Percentiles rank a stretch among this genome's conserved stretches.
Evolutionary conservation across 176 grass and related monocot genomes (phyloP).

Genomic region (Calamus simplicifolius): DNA sequence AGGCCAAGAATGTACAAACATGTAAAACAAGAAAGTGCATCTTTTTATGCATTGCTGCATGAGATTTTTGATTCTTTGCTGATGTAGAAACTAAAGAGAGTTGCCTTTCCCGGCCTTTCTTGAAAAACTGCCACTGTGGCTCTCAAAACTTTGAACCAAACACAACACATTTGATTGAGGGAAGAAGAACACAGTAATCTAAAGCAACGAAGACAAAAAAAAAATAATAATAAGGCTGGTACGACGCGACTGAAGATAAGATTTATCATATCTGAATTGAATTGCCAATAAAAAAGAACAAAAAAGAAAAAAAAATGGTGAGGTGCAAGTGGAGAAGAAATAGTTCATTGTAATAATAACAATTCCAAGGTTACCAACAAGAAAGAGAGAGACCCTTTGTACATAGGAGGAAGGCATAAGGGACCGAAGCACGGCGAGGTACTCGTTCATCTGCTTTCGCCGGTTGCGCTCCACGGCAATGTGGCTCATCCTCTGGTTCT

Average conservation of each 20-base stretch:
- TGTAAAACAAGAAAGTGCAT: constrained; percentile 8
- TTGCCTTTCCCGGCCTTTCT: too few relatives aligned
- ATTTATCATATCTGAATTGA: not conserved
- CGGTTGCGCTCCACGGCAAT: not conserved
- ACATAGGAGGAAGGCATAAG: constrained; percentile 9
- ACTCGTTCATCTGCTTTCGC: constrained; percentile 13
- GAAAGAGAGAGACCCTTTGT: not conserved
- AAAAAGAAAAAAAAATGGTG: not conserved
- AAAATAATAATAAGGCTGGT: not conserved
- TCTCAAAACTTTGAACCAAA: too few relatives aligned
- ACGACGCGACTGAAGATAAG: not conserved
- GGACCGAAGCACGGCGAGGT: constrained; percentile 8
- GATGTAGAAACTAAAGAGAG: constrained; percentile 12
- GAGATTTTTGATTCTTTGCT: constrained; percentile 6
- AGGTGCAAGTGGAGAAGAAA: constrained; percentile 1
- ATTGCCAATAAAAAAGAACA: not conserved
- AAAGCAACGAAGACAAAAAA: too few relatives aligned
- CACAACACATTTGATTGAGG: too few relatives aligned
- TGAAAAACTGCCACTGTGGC: too few relatives aligned
- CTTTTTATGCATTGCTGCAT: constrained; percentile 12
- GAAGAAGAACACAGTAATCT: too few relatives aligned
- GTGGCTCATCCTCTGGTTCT: constrained; percentile 1
- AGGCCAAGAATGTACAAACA: constrained; percentile 1
- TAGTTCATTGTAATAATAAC: not conserved
- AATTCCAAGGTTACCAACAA: not conserved